phyloP scores from a whole-genome alignment of 805 yeast species.

The Yamadazyma endophytica region DNA sequence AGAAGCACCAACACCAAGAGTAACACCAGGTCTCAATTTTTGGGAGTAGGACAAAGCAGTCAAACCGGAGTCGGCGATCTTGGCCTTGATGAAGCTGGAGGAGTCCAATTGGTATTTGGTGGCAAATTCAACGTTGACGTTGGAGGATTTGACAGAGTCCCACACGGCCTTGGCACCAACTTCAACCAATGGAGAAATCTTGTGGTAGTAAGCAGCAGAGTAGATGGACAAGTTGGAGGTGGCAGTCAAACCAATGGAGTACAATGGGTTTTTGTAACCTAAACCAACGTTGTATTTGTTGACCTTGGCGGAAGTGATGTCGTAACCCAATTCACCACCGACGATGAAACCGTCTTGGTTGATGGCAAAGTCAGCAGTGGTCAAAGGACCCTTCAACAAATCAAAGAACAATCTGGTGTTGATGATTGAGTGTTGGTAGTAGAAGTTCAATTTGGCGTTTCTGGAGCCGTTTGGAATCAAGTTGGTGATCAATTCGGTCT shows the following conservation, averaged over 20 bases:
- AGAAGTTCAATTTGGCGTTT: conserved; percentile 85
- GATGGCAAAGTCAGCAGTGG: conserved; percentile 90
- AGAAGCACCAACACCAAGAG: conserved; percentile 94
- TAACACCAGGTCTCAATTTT: conserved; percentile 92
- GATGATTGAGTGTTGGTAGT: conserved; percentile 88
- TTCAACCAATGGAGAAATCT: conserved; percentile 84
- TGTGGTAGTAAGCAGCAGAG: conserved; percentile 96
- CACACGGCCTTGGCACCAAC: conserved; percentile 98
- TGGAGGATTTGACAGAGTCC: conserved; percentile 78
- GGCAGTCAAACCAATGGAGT: conserved; percentile 81
- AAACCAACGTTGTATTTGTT: conserved; percentile 91
- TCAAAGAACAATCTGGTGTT: conserved; percentile 94
- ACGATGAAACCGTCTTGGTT: conserved; percentile 96
- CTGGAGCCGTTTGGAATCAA: conserved; percentile 81
- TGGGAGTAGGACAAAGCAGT: conserved; percentile 93
- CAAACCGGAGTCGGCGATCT: conserved; percentile 93
- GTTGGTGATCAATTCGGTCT: conserved; percentile 84
- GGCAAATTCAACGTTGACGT: conserved; percentile 92
- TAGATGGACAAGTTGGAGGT: conserved; percentile 82
- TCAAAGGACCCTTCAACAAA: conserved; percentile 90
- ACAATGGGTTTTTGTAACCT: conserved; percentile 87
- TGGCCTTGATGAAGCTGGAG: conserved; percentile 90
- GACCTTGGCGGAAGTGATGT: conserved; percentile 86
- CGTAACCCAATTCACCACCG: conserved; percentile 97
- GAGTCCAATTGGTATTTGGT: conserved; percentile 89